These are phyloP conservation scores for Neoboletus subvelutipes DNA, from an alignment of 768 basidiomycete genomes.

Conservation along the genomic window DNA sequence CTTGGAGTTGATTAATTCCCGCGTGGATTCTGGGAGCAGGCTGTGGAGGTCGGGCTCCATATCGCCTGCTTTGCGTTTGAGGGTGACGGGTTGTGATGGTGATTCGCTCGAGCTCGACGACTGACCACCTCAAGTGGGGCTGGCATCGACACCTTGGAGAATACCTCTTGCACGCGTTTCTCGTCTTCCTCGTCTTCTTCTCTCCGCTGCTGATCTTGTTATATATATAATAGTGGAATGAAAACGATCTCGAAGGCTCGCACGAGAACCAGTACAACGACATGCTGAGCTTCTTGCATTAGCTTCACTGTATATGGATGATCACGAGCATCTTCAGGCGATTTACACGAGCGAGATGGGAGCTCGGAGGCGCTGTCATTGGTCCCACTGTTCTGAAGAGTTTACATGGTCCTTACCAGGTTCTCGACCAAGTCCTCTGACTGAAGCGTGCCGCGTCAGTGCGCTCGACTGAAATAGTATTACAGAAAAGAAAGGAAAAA, in stretches of 20 bases:
- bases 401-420: no score
- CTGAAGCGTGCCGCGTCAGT: no score
- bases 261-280: no score
- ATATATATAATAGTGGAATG: no score
- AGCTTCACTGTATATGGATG: no score
- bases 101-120: slow-evolving; percentile 28
- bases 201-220: slow-evolving; percentile 67
- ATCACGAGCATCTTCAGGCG: no score
- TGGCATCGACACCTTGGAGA: slow-evolving; percentile 65
- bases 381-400: neutral
- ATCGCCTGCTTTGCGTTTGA: slow-evolving; percentile 86
- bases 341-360: neutral
- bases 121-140: slow-evolving; percentile 10
- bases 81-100: slow-evolving; percentile 48
- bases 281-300: neutral
- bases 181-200: slow-evolving; percentile 91
- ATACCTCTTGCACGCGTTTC: slow-evolving; percentile 80
- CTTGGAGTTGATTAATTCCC: slow-evolving; percentile 56
- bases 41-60: slow-evolving; percentile 69
- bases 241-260: no score
- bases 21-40: slow-evolving; percentile 64
- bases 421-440: neutral
- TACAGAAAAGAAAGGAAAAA: neutral
- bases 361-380: neutral
- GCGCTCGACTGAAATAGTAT: neutral